These are phyloP conservation scores for Solanum hybrid DNA, from an alignment of 305 asterid species.

Conservation along the genomic window DNA sequence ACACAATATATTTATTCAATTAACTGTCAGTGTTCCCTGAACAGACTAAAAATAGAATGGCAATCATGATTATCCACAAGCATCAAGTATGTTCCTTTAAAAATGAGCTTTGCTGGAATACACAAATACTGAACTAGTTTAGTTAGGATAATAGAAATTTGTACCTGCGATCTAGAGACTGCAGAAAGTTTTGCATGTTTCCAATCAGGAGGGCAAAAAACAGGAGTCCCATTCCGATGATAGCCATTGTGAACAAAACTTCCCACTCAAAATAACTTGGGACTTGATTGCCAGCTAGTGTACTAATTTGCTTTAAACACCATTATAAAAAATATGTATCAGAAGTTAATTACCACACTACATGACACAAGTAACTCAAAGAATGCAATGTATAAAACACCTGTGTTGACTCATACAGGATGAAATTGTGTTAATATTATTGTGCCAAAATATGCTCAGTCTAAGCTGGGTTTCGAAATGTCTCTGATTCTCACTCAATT, in stretches of 20 bases:
- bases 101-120: neutral
- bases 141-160: neutral
- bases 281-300: conserved; percentile 74
- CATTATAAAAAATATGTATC: neutral
- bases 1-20: neutral
- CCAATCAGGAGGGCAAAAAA: conserved; percentile 80
- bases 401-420: neutral
- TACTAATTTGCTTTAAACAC: conserved; percentile 63
- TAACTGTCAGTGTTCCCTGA: neutral
- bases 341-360: neutral
- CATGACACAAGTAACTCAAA: neutral
- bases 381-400: neutral
- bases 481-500: neutral
- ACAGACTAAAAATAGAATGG: neutral
- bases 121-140: neutral
- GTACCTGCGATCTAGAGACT: conserved; percentile 84
- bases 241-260: conserved; percentile 75
- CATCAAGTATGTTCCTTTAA: neutral
- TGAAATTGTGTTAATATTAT: neutral
- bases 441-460: neutral
- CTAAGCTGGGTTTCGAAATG: neutral
- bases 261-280: conserved; percentile 82
- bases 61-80: neutral
- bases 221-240: conserved; percentile 73
- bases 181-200: conserved; percentile 89